Evolutionary conservation across 2,329 filamentous ascomycete species (phyloP), one percentile per base, ranked within the genome.

Genomic region (Diaporthe velutina): DNA sequence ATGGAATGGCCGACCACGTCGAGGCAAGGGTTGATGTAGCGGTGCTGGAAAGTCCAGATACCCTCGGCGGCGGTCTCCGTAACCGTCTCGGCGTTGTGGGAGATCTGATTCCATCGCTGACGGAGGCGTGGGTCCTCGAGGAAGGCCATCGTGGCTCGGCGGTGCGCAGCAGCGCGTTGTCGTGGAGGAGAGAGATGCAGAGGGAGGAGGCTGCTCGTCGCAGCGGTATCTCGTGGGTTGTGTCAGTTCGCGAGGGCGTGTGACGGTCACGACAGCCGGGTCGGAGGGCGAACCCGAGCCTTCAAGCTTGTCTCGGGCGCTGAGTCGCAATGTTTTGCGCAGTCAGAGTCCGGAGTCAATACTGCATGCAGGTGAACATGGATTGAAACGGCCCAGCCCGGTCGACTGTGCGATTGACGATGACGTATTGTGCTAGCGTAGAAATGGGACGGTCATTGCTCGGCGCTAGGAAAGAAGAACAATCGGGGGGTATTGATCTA

Each of bases 21-120:
- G 48, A 98, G 86, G 82, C 96, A 98, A 0, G 96, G 96, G 74
- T 89, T 91, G 79, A 98, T 89, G 84, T 98, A 98, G 79, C 91
- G 88, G 82, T 98, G 95, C 73, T 94, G 92, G 81, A 98, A 97
- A 76, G 92, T 92, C 90, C 96, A 98, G 80, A 98, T 93, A 73
- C 93, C 93, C 64, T 94, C 95, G 76, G 97, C 96, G n/a, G 96
- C 95, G 73, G 94, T 93, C 83, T 98, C 95, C 76, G 97, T 98
- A 61, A 95, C 95, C 42, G 94, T 90, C 84, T 98, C 96, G 84
- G 97, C 92, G 80, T 96, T 98, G 79, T 97, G 94, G 9, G 94
- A 93, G 82, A 98, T 93, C 82, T 97, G 95, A 83, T 98, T 97
- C 90, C 98, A 95, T 79, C 94, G 95, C 84, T 98, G 95, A 78